phyloP scores from a whole-genome alignment of 2,329 filamentous ascomycete genomes.

The Xylaria sp. region DNA sequence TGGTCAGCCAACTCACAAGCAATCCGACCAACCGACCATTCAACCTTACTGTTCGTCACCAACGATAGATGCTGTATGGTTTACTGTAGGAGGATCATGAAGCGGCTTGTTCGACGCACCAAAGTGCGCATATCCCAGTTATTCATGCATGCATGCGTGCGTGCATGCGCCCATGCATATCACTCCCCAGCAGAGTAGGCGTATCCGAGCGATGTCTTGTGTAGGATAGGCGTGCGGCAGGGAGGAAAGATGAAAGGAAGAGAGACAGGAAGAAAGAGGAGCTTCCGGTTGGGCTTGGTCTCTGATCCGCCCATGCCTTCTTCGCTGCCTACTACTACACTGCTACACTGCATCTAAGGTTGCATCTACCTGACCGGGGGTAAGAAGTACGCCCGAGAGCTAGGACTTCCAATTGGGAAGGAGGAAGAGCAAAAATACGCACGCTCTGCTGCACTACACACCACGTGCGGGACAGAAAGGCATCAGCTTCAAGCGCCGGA shows the following conservation, averaged over 20 bases:
- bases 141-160: not conserved
- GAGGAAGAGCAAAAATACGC: slow-evolving; percentile 3
- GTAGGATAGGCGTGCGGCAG: not conserved
- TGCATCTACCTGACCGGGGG: slow-evolving; percentile 8
- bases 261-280: not conserved
- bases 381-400: slow-evolving; percentile 14
- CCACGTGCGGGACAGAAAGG: too few species aligned
- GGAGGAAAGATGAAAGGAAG: not conserved
- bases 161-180: slow-evolving; percentile 7
- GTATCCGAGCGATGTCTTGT: slow-evolving; percentile 7
- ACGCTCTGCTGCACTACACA: not conserved
- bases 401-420: slow-evolving; percentile 14
- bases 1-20: not conserved
- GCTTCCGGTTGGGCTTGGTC: not conserved
- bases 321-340: not conserved
- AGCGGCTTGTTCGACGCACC: not conserved
- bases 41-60: not conserved
- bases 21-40: not conserved
- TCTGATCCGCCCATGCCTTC: not conserved
- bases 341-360: not conserved
- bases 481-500: not conserved
- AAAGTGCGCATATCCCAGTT: slow-evolving; percentile 1
- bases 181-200: slow-evolving; percentile 13
- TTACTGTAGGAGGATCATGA: slow-evolving; percentile 11
- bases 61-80: not conserved